Percentiles rank a stretch among this genome's conserved stretches.
Conservation (phyloP, 148 eudicot species). For the Limonium bicolor region DNA sequence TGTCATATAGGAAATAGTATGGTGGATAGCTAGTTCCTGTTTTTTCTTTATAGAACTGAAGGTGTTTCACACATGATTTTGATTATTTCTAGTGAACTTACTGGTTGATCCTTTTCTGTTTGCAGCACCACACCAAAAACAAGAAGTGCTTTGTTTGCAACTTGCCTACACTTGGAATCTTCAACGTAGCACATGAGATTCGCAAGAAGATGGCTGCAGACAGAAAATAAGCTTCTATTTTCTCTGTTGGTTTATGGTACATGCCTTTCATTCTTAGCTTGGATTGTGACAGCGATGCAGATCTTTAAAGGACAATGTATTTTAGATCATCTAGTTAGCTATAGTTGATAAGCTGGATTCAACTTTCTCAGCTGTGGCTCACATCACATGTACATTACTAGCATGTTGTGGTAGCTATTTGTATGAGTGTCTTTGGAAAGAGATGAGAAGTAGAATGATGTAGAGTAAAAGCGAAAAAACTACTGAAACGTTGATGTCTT, state of each 20-base stretch:
- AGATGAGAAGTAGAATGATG: no score
- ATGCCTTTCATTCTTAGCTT: not conserved
- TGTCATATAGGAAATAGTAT: not conserved
- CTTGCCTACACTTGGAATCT: slow-evolving; percentile 69
- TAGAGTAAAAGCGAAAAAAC: no score
- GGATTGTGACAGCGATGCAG: no score
- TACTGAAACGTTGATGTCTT: no score
- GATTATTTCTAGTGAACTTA: not conserved
- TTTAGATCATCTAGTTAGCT: no score
- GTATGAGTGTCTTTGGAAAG: no score
- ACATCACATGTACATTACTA: no score
- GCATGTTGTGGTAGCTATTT: no score
- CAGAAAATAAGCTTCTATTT: slow-evolving; percentile 12
- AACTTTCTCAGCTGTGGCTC: no score
- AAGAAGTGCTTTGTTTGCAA: slow-evolving; percentile 81
- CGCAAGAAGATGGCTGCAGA: slow-evolving; percentile 56
- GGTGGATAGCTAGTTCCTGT: not conserved
- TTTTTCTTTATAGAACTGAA: not conserved
- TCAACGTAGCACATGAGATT: slow-evolving; percentile 71
- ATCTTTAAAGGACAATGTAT: no score
- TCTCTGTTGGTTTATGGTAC: not conserved
- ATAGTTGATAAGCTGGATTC: no score
- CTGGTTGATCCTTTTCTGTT: slow-evolving; percentile 6
- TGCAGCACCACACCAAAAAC: slow-evolving; percentile 75
- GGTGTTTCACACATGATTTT: not conserved